phyloP scores from a whole-genome alignment of 2,329 filamentous ascomycete genomes.

The Aspergillus sp. region DNA sequence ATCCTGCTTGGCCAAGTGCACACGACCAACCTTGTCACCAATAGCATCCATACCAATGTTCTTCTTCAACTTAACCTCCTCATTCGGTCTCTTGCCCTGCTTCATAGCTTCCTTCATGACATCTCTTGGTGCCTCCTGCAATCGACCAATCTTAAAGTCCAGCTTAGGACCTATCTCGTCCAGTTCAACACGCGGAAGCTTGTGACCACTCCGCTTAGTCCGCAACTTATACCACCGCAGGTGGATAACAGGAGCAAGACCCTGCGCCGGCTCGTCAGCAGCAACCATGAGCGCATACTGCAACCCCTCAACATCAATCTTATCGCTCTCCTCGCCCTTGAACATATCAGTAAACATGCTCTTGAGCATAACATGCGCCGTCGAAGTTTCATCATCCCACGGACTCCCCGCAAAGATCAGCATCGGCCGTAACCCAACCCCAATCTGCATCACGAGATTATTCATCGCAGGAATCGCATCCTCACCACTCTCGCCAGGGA shows the following conservation, averaged over 20 bases:
- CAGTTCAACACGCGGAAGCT: conserved; percentile 81
- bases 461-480: conserved; percentile 29
- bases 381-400: conserved; percentile 73
- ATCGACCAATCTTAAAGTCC: conserved; percentile 79
- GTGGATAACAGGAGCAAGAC: conserved; percentile 43
- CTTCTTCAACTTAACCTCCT: conserved; percentile 70
- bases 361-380: conserved; percentile 80
- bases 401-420: conserved; percentile 82
- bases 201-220: conserved; percentile 80
- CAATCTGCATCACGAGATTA: conserved; percentile 57
- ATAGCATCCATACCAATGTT: conserved; percentile 87
- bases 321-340: conserved; percentile 68
- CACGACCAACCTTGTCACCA: conserved; percentile 91
- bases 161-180: conserved; percentile 94
- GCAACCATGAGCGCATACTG: conserved; percentile 82
- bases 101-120: conserved; percentile 86
- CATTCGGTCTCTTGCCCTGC: conserved; percentile 61
- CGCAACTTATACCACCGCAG: conserved; percentile 78
- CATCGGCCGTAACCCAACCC: conserved; percentile 80
- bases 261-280: conserved; percentile 57
- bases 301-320: conserved; percentile 89
- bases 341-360: conserved; percentile 86
- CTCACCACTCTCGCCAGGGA: conserved; percentile 55
- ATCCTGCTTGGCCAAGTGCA: conserved; percentile 88
- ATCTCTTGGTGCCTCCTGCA: conserved; percentile 68